Evolutionary conservation across 768 basidiomycete genomes (phyloP).

Genomic region (Mycena belliarum): DNA sequence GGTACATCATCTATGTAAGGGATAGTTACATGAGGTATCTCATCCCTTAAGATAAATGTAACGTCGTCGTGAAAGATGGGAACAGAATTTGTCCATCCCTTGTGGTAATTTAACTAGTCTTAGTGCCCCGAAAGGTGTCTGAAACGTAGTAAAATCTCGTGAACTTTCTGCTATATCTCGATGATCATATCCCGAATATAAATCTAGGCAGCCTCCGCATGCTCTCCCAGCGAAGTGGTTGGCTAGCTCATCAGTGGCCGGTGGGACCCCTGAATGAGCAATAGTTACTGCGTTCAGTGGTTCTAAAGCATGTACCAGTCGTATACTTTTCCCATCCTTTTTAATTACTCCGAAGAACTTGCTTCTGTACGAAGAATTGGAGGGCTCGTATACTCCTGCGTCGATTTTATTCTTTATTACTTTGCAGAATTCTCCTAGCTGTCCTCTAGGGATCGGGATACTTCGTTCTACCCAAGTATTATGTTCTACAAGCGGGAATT

Average conservation of each 20-base stretch:
- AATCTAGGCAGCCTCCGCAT: constrained; percentile 22
- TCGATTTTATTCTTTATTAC: constrained; percentile 25
- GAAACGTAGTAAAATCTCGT: constrained; percentile 31
- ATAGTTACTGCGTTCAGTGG: constrained; percentile 29
- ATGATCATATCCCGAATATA: constrained; percentile 30
- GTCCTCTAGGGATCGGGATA: too few species aligned
- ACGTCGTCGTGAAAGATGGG: constrained; percentile 34
- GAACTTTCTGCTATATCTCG: constrained; percentile 24
- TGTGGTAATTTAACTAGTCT: constrained; percentile 27
- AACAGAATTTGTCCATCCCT: constrained; percentile 29
- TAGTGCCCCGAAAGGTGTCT: constrained; percentile 24
- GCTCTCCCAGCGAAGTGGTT: constrained; percentile 16
- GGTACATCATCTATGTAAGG: constrained; percentile 34
- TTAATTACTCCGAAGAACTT: constrained; percentile 33
- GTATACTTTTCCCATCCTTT: constrained; percentile 25
- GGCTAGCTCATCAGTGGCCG: constrained; percentile 17
- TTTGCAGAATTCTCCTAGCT: background rate
- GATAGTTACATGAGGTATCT: constrained; percentile 27
- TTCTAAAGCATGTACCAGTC: constrained; percentile 29
- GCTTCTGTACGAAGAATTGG: constrained; percentile 25
- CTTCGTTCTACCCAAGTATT: too few species aligned
- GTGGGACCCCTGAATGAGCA: constrained; percentile 23
- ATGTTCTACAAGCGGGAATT: constrained; percentile 19
- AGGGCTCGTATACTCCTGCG: constrained; percentile 16
- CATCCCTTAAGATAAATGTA: constrained; percentile 26